Evolutionary conservation across 2,329 filamentous ascomycete genomes (phyloP), one percentile per base, ranked within the genome.

Genomic region (Akanthomyces muscarius): DNA sequence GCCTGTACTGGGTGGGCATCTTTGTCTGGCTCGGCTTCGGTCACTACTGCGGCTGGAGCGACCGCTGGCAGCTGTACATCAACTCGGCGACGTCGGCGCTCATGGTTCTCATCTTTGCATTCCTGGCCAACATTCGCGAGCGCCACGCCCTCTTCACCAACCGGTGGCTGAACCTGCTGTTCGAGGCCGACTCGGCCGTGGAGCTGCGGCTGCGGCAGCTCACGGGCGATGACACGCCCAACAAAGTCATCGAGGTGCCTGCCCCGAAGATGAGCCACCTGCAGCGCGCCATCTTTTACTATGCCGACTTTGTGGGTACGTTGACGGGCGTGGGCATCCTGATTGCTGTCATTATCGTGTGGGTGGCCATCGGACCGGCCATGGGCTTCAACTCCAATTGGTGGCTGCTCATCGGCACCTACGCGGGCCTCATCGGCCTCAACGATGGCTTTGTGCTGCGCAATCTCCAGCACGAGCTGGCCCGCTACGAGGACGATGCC

Each of bases 341-440:
- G 5, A 45, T 75, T 4, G 48, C 71, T 7, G 76, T 78, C 21
- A 67, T 75, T 25, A 65, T 70, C 16, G 69, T 70, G 3, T 81
- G 78, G 78, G 57, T 76, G 11, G 68, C 71, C 5, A 70, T 78
- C 10, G 78, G 78, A 1, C 74, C 74, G 4, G 51, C 71, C 4
- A 72, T 81, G 63, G 51, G 71, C 3, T 81, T 77, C 66, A 72
- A 74, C 63, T 68, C 71, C 63, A 80, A 77, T 68, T 81, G 79
- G 79, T 80, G 76, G 74, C 73, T 81, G 0, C 72, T 80, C 18
- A 80, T 81, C 54, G 79, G 79, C 14, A 81, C 78, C 0, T 81
- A 80, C 65, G 77, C 79, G 0, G 78, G 79, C 2, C 71, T 81
- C 5, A 71, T 81, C 52, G 78, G 79, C 2, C 72, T 80, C 56